These are phyloP conservation scores for Leishmania aethiopica DNA, from an alignment of 208 protist genomes.

Conservation along the genomic window DNA sequence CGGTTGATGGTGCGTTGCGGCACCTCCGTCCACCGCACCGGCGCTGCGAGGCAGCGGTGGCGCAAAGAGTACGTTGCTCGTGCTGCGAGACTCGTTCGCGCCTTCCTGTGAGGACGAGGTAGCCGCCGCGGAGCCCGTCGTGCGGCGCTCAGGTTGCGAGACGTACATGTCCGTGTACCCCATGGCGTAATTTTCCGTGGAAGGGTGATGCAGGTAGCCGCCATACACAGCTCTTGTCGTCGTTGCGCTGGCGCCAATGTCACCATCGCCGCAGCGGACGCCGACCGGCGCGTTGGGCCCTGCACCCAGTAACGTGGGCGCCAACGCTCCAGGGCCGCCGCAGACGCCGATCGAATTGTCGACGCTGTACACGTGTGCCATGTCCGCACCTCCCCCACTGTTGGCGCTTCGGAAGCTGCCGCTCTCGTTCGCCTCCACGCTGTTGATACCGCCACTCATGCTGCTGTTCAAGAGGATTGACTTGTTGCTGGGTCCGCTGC, in stretches of 20 bases:
- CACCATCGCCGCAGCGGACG: background rate
- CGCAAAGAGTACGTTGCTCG: background rate
- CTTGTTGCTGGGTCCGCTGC: background rate
- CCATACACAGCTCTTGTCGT: background rate
- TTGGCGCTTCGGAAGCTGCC: background rate
- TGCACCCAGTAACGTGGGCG: background rate
- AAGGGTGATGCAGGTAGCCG: background rate
- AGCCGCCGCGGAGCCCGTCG: background rate
- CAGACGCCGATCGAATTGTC: conserved; percentile 2
- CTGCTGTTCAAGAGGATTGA: background rate
- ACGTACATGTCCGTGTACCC: background rate
- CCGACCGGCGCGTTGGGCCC: background rate
- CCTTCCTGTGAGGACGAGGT: background rate
- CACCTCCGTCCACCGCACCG: background rate
- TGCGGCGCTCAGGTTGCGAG: background rate
- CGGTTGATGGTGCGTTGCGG: background rate
- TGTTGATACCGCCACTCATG: background rate
- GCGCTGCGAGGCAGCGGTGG: conserved; percentile 12
- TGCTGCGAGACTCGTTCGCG: background rate
- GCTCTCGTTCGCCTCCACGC: background rate
- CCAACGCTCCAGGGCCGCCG: background rate
- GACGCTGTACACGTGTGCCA: background rate
- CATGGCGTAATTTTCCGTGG: background rate
- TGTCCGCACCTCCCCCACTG: background rate
- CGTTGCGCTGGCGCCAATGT: background rate